A percentile compares a stretch with the other conserved stretches of the same genome.
Evolutionary conservation across 768 basidiomycete genomes (phyloP).

Genomic region (Rhodocollybia butyracea): DNA sequence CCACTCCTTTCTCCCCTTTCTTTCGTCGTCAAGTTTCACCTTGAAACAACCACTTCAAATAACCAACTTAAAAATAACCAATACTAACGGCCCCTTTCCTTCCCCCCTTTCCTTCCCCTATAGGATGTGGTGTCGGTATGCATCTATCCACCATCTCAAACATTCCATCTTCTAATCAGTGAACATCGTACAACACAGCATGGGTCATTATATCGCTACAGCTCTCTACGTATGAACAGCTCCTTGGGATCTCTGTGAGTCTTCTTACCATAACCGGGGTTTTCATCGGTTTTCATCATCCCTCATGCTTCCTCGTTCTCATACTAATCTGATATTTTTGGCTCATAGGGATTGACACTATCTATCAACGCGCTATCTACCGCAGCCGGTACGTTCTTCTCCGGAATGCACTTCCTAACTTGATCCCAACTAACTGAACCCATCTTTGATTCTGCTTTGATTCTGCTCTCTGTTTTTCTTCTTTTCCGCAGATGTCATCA

Average conservation of each 20-base stretch:
- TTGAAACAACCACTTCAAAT: background rate
- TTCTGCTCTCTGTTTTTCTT: background rate
- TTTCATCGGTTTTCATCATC: background rate
- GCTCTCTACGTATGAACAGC: slow-evolving; percentile 3
- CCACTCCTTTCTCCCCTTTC: no score
- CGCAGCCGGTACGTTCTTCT: background rate
- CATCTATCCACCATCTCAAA: background rate
- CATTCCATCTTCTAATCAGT: background rate
- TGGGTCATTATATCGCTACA: slow-evolving; percentile 12
- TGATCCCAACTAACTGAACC: no score
- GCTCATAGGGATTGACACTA: slow-evolving; percentile 6
- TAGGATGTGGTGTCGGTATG: slow-evolving; percentile 7
- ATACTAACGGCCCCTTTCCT: no score
- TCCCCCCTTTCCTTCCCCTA: no score
- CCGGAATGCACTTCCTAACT: background rate
- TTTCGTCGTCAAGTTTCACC: background rate
- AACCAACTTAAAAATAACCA: background rate
- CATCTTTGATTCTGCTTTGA: background rate
- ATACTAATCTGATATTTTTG: background rate
- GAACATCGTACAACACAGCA: background rate
- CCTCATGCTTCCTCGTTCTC: background rate
- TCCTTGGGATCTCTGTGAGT: slow-evolving; percentile 7
- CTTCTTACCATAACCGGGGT: background rate
- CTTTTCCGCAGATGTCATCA: slow-evolving; percentile 5
- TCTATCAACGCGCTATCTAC: slow-evolving; percentile 13